These are phyloP conservation scores for Penicillium sp. DNA, from an alignment of 2,329 filamentous ascomycete genomes.

Conservation along the genomic window DNA sequence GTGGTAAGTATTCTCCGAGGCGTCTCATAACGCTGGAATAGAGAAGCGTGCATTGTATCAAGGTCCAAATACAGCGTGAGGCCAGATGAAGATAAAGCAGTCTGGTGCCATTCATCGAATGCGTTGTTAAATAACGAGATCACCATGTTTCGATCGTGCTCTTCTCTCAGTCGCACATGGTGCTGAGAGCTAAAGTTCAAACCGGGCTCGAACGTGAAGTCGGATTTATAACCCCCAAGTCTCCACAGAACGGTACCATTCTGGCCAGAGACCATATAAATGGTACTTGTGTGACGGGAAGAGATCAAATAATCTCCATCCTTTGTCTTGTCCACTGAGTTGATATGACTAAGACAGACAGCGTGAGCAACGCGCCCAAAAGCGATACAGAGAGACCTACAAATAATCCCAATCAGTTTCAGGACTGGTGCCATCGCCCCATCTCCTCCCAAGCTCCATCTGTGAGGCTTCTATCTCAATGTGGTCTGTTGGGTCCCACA, in stretches of 20 bases:
- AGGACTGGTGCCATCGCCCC: not conserved
- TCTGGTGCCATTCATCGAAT: not conserved
- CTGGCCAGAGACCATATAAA: not conserved
- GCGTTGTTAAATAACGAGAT: not conserved
- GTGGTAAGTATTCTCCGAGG: not conserved
- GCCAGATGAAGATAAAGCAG: not conserved
- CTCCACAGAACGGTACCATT: not conserved
- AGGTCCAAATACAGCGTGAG: not conserved
- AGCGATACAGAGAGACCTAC: not conserved
- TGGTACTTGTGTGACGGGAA: not conserved
- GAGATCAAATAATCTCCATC: not conserved
- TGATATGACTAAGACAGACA: not conserved
- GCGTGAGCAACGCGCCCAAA: not conserved
- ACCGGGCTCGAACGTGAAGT: constrained; percentile 1
- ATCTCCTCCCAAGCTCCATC: not conserved
- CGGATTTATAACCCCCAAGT: not conserved
- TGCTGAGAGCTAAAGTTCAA: constrained; percentile 1
- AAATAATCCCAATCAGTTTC: constrained; percentile 1
- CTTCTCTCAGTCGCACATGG: not conserved
- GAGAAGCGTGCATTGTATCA: not conserved
- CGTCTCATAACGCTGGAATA: not conserved
- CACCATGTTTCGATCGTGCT: not conserved
- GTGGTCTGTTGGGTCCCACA: not conserved
- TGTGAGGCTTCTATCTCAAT: not conserved
- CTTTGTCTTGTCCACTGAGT: not conserved